Evolutionary conservation across 192 early-diverging fungal genomes (phyloP).

Genomic region (Helicostylum pulchrum): DNA sequence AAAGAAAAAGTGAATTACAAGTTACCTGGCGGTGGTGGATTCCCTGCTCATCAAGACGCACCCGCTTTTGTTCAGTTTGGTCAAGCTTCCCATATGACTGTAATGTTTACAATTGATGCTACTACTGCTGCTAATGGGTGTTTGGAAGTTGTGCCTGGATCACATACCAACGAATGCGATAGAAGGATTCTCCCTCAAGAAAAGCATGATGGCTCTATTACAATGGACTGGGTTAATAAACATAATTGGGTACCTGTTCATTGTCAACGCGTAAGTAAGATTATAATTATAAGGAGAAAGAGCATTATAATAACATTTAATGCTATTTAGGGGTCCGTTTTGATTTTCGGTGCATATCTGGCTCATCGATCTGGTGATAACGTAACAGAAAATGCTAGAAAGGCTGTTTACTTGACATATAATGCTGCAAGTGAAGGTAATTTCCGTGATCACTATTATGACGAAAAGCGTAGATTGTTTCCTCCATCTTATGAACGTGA

Average conservation of each 20-base stretch:
- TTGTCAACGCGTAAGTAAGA: conserved; percentile 39
- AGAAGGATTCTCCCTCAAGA: conserved; percentile 44
- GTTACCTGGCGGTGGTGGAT: conserved; percentile 58
- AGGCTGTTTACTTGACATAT: conserved; percentile 55
- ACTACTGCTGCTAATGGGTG: conserved; percentile 56
- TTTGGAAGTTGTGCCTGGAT: conserved; percentile 53
- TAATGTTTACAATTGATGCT: conserved; percentile 56
- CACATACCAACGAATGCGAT: conserved; percentile 37
- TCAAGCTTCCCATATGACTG: conserved; percentile 51
- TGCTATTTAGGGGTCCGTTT: conserved; percentile 42
- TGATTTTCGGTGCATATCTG: conserved; percentile 64
- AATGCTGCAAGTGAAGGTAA: conserved; percentile 56
- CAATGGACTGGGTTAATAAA: conserved; percentile 49
- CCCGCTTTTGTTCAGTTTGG: conserved; percentile 61
- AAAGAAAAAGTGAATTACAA: conserved; percentile 66
- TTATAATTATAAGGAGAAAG: neutral
- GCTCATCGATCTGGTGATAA: conserved; percentile 56
- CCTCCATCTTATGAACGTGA: conserved; percentile 55
- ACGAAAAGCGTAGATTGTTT: conserved; percentile 50
- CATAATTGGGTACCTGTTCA: conserved; percentile 55
- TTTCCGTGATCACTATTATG: conserved; percentile 55
- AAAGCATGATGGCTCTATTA: conserved; percentile 11
- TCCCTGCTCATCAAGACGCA: conserved; percentile 59
- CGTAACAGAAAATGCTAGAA: conserved; percentile 44
- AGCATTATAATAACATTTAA: neutral